A percentile compares a stretch with the other conserved stretches of the same genome.
Evolutionary conservation across 2,329 filamentous ascomycete genomes (phyloP).

Genomic region (Stemphylium vesicarium): DNA sequence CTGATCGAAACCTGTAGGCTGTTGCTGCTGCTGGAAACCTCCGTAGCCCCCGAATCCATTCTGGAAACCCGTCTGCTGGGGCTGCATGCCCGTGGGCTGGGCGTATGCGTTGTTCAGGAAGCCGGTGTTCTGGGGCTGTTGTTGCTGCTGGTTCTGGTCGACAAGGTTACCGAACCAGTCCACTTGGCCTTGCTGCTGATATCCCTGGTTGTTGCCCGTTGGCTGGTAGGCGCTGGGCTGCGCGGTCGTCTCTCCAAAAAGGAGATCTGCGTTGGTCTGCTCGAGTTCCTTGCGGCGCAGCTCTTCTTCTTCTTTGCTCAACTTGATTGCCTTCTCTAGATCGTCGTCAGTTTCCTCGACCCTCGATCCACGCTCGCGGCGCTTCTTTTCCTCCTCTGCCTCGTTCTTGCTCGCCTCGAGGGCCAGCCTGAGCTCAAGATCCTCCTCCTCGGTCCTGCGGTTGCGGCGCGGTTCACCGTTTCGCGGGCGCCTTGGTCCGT

Average conservation of each 20-base stretch:
- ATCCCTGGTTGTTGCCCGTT: conserved; percentile 94
- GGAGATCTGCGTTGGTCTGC: conserved; percentile 78
- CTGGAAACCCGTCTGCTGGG: conserved; percentile 68
- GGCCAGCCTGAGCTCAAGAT: conserved; percentile 87
- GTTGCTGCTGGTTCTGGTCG: conserved; percentile 65
- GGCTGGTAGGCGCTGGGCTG: conserved; percentile 73
- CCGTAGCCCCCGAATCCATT: conserved; percentile 73
- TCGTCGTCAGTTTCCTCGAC: conserved; percentile 74
- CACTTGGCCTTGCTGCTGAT: conserved; percentile 94
- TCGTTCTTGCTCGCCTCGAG: conserved; percentile 95
- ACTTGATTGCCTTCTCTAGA: conserved; percentile 89
- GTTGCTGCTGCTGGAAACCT: conserved; percentile 55
- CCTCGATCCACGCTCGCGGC: conserved; percentile 62
- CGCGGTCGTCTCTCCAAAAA: conserved; percentile 83
- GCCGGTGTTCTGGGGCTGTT: conserved; percentile 69
- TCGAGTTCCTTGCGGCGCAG: conserved; percentile 84
- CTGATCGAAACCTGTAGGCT: conserved; percentile 73
- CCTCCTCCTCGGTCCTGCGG: conserved; percentile 74
- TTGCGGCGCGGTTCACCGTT: conserved; percentile 44
- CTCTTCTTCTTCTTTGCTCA: conserved; percentile 95
- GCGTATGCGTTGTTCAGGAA: conserved; percentile 72
- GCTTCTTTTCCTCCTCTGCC: conserved; percentile 86
- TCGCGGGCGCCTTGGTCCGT: conserved; percentile 49
- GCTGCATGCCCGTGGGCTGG: conserved; percentile 77
- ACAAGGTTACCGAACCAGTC: conserved; percentile 98